Conservation (phyloP, 805 yeast genomes). For the Diddensiella transvaalensis region DNA sequence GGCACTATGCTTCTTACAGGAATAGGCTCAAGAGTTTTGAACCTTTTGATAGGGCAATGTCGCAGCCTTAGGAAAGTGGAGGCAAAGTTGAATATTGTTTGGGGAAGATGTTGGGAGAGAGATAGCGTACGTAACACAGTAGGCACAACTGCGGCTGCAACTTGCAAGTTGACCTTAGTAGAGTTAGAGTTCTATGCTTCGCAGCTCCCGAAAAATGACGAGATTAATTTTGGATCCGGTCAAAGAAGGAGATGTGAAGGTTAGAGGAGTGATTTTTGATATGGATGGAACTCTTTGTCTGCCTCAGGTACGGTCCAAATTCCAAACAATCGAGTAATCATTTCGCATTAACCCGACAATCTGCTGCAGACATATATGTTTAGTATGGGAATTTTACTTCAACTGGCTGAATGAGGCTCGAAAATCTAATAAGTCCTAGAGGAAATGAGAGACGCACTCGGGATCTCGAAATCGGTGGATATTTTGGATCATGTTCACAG, state of each 20-base stretch:
- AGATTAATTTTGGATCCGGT: slow-evolving; percentile 19
- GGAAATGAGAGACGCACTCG: slow-evolving; percentile 59
- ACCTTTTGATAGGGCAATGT: too few species aligned
- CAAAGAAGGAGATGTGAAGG: slow-evolving; percentile 28
- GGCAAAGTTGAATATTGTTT: too few species aligned
- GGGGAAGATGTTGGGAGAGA: too few species aligned
- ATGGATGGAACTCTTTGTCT: slow-evolving; percentile 77
- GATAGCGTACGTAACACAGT: too few species aligned
- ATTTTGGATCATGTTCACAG: slow-evolving; percentile 49
- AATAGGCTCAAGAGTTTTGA: too few species aligned
- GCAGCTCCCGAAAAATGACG: slow-evolving; percentile 5
- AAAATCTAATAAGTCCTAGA: too few species aligned
- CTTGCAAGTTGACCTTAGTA: too few species aligned
- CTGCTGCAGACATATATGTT: slow-evolving; percentile 20
- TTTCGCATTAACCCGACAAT: background rate
- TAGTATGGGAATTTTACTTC: slow-evolving; percentile 11
- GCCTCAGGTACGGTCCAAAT: slow-evolving; percentile 52
- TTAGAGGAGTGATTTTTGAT: slow-evolving; percentile 62
- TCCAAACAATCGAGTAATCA: too few species aligned
- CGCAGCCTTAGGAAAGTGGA: too few species aligned
- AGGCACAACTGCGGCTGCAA: too few species aligned
- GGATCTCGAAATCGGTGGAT: slow-evolving; percentile 46
- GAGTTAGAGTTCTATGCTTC: too few species aligned
- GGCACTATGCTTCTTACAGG: too few species aligned
- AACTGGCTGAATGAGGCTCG: background rate